A percentile compares a stretch with the other conserved stretches of the same genome.
These are phyloP conservation scores for Fusarium newnesense DNA, from an alignment of 2,329 filamentous ascomycete genomes.

Conservation along the genomic window DNA sequence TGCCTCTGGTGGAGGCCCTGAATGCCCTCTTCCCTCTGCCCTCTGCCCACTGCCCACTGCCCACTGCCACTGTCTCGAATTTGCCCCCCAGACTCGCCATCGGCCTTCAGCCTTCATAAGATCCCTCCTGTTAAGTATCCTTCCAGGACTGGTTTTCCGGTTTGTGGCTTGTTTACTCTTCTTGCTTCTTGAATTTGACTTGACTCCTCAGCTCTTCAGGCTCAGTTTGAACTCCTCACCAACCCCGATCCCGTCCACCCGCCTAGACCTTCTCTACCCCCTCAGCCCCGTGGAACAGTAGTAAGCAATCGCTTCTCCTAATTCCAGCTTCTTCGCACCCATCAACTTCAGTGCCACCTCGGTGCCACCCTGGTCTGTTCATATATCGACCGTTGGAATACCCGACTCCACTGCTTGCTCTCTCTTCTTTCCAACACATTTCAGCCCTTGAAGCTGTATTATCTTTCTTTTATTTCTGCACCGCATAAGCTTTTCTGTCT, in stretches of 20 bases:
- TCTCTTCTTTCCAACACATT: conserved; percentile 15
- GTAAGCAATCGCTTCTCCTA: conserved; percentile 12
- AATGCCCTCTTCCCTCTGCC: conserved; percentile 25
- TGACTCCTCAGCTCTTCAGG: conserved; percentile 4
- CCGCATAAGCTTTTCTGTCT: neutral
- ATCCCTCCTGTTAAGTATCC: conserved; percentile 19
- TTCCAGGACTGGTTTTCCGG: neutral
- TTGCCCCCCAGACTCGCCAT: conserved; percentile 25
- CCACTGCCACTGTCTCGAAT: conserved; percentile 3
- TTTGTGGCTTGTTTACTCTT: conserved; percentile 19
- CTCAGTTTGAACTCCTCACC: neutral
- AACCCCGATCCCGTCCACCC: neutral
- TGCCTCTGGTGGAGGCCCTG: conserved; percentile 23
- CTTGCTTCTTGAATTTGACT: neutral
- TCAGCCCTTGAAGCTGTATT: neutral
- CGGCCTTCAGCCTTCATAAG: conserved; percentile 8
- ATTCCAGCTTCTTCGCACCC: conserved; percentile 7
- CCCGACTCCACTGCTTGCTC: conserved; percentile 17
- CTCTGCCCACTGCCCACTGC: neutral
- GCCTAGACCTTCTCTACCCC: neutral
- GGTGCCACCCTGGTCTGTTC: conserved; percentile 30
- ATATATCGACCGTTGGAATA: conserved; percentile 34
- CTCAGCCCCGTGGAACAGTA: conserved; percentile 7
- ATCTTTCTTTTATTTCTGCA: neutral
- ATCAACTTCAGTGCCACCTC: conserved; percentile 28